Evolutionary conservation across 371 early-diverging fungal species (phyloP).

Genomic region (Mucor plumbeus): DNA sequence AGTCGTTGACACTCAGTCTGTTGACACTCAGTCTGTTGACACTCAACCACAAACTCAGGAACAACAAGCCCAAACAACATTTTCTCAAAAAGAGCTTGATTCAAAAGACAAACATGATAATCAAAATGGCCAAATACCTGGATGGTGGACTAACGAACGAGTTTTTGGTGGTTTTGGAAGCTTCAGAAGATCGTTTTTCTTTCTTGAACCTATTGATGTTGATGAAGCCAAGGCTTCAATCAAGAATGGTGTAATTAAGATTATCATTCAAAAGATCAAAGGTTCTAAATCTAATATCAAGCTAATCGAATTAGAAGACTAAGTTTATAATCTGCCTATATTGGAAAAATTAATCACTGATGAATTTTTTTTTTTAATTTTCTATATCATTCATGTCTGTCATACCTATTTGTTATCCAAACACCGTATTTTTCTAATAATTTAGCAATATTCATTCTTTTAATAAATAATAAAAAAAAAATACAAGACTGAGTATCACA

Average conservation of each 20-base stretch:
- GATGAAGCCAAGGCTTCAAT: constrained; percentile 31
- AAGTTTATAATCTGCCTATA: too few species aligned
- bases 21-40: not conserved
- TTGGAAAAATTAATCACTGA: too few species aligned
- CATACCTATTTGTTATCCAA: too few species aligned
- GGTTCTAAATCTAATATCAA: not conserved
- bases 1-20: not conserved
- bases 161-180: constrained; percentile 13
- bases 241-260: constrained; percentile 33
- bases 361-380: not conserved
- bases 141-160: constrained; percentile 21
- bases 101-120: not conserved
- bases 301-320: not conserved
- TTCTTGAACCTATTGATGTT: constrained; percentile 26
- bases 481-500: too few species aligned
- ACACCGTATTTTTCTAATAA: too few species aligned
- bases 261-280: constrained; percentile 27
- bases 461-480: too few species aligned
- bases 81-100: too few species aligned
- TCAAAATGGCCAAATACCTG: not conserved
- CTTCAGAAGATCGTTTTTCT: constrained; percentile 29
- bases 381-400: not conserved
- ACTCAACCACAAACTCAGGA: not conserved
- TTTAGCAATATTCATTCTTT: too few species aligned
- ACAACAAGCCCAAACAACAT: too few species aligned